Conservation (phyloP, 2,329 filamentous ascomycete species). For the Cladophialophora bantiana region DNA sequence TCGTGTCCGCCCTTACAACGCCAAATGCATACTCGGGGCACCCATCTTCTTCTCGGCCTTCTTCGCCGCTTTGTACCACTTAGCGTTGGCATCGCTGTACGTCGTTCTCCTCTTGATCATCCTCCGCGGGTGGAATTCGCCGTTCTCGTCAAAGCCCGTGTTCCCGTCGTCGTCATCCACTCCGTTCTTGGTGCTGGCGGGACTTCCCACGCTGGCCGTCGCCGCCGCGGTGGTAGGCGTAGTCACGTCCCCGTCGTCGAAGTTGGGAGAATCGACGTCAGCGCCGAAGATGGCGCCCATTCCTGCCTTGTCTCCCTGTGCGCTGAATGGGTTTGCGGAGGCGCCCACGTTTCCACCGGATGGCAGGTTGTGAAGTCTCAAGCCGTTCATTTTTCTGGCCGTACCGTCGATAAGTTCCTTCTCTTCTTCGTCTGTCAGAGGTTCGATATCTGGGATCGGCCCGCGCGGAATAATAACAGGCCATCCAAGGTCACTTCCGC, state of each 20-base stretch:
- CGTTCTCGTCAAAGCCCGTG: conserved; percentile 33
- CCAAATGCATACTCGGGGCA: conserved; percentile 39
- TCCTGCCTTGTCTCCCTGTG: conserved; percentile 27
- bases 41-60: conserved; percentile 41
- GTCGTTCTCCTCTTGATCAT: conserved; percentile 34
- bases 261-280: conserved; percentile 29
- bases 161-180: conserved; percentile 26
- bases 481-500: conserved; percentile 26
- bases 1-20: conserved; percentile 24
- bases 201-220: conserved; percentile 19
- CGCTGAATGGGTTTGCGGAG: conserved; percentile 33
- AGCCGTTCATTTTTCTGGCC: conserved; percentile 25
- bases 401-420: conserved; percentile 32
- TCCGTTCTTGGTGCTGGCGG: conserved; percentile 14
- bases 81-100: conserved; percentile 39
- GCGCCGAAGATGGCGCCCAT: conserved; percentile 34
- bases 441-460: conserved; percentile 37
- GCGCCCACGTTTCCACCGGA: neutral
- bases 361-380: conserved; percentile 15
- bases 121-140: conserved; percentile 30
- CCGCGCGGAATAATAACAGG: conserved; percentile 35
- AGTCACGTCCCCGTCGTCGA: conserved; percentile 7
- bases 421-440: conserved; percentile 40
- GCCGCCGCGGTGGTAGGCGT: conserved; percentile 21
- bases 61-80: conserved; percentile 43